Conservation (phyloP, 1,284 basidiomycete species). For the Filobasidium uniguttulatum region DNA sequence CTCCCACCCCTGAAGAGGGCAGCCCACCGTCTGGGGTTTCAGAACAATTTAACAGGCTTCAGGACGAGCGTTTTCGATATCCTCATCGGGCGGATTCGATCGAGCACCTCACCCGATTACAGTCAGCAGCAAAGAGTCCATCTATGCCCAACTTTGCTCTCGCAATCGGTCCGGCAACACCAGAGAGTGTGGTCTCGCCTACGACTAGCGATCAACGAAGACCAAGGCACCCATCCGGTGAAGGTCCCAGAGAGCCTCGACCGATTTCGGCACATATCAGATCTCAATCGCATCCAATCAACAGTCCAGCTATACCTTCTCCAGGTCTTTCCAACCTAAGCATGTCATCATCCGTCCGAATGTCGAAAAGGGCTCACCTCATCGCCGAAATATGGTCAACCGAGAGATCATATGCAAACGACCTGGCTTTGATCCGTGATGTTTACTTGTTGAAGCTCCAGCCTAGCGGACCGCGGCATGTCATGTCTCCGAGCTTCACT, state of each 20-base stretch:
- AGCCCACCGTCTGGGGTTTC: not conserved
- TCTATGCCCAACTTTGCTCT: not conserved
- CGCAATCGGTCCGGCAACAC: not conserved
- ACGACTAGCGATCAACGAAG: not conserved
- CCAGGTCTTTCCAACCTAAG: conserved; percentile 11
- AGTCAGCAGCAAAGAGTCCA: not conserved
- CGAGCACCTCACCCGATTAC: not conserved
- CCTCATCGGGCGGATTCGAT: not conserved
- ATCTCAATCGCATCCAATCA: conserved; percentile 10
- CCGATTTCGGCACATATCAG: conserved; percentile 1
- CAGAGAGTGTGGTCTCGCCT: not conserved
- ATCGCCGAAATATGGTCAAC: conserved; percentile 69
- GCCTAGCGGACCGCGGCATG: conserved; percentile 21
- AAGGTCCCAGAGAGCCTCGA: not conserved
- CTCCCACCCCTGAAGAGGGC: not conserved
- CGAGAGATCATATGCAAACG: conserved; percentile 74
- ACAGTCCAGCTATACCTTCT: conserved; percentile 4
- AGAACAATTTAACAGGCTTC: not conserved
- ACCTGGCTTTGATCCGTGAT: conserved; percentile 69
- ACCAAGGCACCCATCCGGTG: not conserved
- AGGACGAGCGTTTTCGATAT: not conserved
- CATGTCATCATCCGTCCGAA: conserved; percentile 20
- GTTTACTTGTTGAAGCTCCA: conserved; percentile 48
- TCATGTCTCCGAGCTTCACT: conserved; percentile 5
- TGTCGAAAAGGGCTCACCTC: conserved; percentile 65